Percentiles rank a stretch among this genome's conserved stretches.
phyloP scores from a whole-genome alignment of 1,284 basidiomycete species.

The Thecaphora thlaspeos region DNA sequence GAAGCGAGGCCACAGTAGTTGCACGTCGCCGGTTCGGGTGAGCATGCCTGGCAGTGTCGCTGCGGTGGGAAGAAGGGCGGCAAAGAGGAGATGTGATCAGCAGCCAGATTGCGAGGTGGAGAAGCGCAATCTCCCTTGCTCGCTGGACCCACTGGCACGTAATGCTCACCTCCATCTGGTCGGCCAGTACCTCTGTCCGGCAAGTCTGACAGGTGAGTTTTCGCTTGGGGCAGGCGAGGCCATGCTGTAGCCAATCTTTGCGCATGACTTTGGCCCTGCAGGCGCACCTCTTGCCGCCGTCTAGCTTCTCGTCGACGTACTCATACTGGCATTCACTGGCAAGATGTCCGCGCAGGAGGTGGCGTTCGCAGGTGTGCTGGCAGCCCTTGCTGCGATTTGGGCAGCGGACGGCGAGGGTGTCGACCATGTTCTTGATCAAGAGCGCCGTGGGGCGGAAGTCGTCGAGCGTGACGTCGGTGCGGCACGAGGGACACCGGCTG shows the following conservation, averaged over 20 bases:
- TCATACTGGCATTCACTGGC: constrained; percentile 33
- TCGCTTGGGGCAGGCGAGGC: constrained; percentile 19
- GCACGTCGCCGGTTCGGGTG: constrained; percentile 21
- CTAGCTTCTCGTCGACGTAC: constrained; percentile 24
- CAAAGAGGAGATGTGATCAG: neutral
- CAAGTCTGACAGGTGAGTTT: constrained; percentile 18
- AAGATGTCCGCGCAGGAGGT: constrained; percentile 25
- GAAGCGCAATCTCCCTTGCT: neutral
- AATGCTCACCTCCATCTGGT: constrained; percentile 17
- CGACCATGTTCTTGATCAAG: constrained; percentile 47
- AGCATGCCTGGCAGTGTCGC: constrained; percentile 13
- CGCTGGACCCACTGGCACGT: neutral
- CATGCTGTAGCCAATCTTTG: constrained; percentile 39
- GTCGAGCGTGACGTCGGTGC: constrained; percentile 15
- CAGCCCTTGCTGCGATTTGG: constrained; percentile 37
- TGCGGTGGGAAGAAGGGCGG: neutral
- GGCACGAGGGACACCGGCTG: constrained; percentile 32
- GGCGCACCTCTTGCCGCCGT: constrained; percentile 24
- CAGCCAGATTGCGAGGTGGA: neutral
- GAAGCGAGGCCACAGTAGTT: constrained; percentile 12
- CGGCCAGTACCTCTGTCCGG: constrained; percentile 6
- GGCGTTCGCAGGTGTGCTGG: constrained; percentile 27
- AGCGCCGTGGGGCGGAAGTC: constrained; percentile 31
- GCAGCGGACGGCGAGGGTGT: constrained; percentile 37
- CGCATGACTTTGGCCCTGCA: constrained; percentile 40